These are phyloP conservation scores for Trichoderma sp. DNA, from an alignment of 2,329 filamentous ascomycete genomes.

Conservation along the genomic window DNA sequence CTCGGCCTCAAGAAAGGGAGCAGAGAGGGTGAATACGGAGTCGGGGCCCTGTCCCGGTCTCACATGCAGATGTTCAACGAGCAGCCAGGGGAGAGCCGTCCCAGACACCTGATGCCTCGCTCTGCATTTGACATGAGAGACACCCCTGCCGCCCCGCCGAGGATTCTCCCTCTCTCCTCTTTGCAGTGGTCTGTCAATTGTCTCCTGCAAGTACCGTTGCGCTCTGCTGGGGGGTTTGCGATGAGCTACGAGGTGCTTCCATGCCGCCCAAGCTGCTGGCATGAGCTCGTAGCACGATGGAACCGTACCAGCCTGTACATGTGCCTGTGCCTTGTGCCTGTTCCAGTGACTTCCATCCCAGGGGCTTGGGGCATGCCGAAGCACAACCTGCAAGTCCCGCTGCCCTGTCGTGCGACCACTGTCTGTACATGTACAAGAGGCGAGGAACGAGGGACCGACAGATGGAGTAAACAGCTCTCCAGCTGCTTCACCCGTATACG, in stretches of 20 bases:
- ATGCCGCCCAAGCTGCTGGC: not conserved
- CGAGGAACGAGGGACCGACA: not conserved
- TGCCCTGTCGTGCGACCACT: not conserved
- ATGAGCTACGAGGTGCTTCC: constrained; percentile 6
- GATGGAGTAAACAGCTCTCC: not conserved
- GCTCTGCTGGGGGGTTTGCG: not conserved
- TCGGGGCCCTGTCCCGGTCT: constrained; percentile 9
- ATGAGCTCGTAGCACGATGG: not conserved
- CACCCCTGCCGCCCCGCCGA: constrained; percentile 12
- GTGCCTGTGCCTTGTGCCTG: not conserved
- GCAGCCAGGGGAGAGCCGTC: constrained; percentile 4
- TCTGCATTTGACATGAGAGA: constrained; percentile 1
- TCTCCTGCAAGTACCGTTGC: not conserved
- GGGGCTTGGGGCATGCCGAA: constrained; percentile 4
- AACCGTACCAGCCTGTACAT: not conserved
- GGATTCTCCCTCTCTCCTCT: not conserved
- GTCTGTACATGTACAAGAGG: not conserved
- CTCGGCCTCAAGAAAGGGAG: not conserved
- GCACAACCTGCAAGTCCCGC: constrained; percentile 1
- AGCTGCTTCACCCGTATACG: not conserved
- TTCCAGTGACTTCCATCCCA: not conserved
- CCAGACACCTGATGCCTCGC: constrained; percentile 2
- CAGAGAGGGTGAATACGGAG: constrained; percentile 8
- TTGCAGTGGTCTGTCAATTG: not conserved
- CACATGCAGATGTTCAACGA: not conserved